A percentile compares a stretch with the other conserved stretches of the same genome.
phyloP scores from a whole-genome alignment of 2,329 filamentous ascomycete genomes.

The Torrubiella hemipterigena region DNA sequence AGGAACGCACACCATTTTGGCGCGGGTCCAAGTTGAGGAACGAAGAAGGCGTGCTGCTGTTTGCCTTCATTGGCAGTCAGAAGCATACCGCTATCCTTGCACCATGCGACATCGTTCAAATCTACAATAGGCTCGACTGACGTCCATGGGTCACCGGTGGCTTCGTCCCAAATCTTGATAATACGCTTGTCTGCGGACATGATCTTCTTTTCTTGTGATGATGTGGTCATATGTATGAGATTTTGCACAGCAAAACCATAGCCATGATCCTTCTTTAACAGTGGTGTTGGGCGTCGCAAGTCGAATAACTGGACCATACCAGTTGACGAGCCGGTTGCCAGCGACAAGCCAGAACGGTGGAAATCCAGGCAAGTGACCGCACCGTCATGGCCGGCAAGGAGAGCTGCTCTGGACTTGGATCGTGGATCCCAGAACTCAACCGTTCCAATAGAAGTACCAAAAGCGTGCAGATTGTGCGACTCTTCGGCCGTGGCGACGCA shows the following conservation, averaged over 20 bases:
- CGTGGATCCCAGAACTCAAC: slow-evolving; percentile 95
- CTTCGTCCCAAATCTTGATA: slow-evolving; percentile 91
- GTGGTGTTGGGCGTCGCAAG: slow-evolving; percentile 71
- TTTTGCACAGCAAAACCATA: slow-evolving; percentile 90
- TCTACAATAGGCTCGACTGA: slow-evolving; percentile 92
- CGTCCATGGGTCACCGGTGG: slow-evolving; percentile 79
- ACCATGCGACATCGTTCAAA: slow-evolving; percentile 88
- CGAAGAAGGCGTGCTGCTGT: slow-evolving; percentile 90
- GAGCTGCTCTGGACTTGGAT: slow-evolving; percentile 67
- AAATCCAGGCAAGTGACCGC: slow-evolving; percentile 86
- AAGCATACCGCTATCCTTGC: slow-evolving; percentile 85
- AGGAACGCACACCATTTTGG: slow-evolving; percentile 95
- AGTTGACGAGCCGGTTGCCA: slow-evolving; percentile 78
- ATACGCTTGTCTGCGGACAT: slow-evolving; percentile 88
- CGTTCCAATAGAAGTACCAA: slow-evolving; percentile 89
- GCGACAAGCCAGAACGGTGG: slow-evolving; percentile 66
- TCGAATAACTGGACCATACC: slow-evolving; percentile 89
- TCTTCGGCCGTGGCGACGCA: slow-evolving; percentile 75
- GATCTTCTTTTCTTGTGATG: slow-evolving; percentile 72
- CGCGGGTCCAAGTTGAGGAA: slow-evolving; percentile 84
- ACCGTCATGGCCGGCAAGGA: slow-evolving; percentile 55
- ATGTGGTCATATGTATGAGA: slow-evolving; percentile 58
- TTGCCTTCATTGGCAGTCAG: slow-evolving; percentile 94
- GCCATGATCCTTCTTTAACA: slow-evolving; percentile 89
- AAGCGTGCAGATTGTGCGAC: slow-evolving; percentile 81